Percentiles rank a stretch among this genome's conserved stretches.
These are phyloP conservation scores for Cutaneotrichosporon daszewskae DNA, from an alignment of 1,284 basidiomycete species.

Conservation along the genomic window DNA sequence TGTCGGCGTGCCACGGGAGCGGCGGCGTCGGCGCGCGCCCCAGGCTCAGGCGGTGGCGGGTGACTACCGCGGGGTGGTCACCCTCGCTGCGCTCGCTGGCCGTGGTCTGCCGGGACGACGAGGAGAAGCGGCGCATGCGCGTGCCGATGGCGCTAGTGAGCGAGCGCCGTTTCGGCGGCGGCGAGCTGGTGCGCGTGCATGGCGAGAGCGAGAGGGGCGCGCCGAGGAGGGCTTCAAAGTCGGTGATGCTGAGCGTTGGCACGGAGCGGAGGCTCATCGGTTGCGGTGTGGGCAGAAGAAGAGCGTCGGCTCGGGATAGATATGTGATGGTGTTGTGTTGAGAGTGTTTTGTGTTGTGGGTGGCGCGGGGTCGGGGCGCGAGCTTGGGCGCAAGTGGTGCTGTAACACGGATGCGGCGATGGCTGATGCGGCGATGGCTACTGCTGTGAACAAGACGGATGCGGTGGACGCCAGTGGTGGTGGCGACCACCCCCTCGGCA, in stretches of 20 bases:
- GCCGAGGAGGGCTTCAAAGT: constrained; percentile 3
- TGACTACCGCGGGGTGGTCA: background rate
- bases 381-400: too few relatives aligned
- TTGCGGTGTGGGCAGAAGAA: too few relatives aligned
- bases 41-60: background rate
- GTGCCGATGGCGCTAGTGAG: background rate
- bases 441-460: background rate
- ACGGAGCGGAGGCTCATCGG: background rate
- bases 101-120: background rate
- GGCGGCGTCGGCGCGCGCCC: too few relatives aligned
- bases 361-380: background rate
- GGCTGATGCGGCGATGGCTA: background rate
- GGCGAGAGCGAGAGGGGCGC: too few relatives aligned
- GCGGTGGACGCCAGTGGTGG: background rate
- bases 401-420: background rate
- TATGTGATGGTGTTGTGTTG: background rate
- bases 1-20: too few relatives aligned
- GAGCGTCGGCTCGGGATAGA: too few relatives aligned
- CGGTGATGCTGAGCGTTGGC: constrained; percentile 4
- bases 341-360: background rate
- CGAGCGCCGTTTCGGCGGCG: too few relatives aligned
- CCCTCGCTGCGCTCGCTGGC: background rate
- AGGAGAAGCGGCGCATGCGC: background rate
- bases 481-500: background rate
- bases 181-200: too few relatives aligned